phyloP scores from a whole-genome alignment of 2,329 filamentous ascomycete species.

The Xylaria digitata region DNA sequence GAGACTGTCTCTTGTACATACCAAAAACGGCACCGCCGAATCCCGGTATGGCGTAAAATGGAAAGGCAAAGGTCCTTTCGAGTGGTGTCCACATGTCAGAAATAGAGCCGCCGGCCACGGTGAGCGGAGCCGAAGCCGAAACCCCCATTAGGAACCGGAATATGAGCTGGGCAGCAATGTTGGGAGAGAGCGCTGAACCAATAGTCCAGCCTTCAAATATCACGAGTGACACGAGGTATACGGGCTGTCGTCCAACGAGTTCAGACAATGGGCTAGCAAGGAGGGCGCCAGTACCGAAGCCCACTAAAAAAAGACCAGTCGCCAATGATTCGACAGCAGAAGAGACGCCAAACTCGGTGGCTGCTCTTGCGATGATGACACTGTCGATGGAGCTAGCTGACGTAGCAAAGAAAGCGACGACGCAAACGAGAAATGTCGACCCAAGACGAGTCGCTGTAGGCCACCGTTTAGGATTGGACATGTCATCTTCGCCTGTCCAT shows the following conservation, averaged over 20 bases:
- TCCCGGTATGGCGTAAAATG: conserved; percentile 45
- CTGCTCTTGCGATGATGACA: conserved; percentile 58
- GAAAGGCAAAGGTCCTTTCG: conserved; percentile 39
- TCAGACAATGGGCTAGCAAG: conserved; percentile 55
- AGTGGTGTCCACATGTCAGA: conserved; percentile 54
- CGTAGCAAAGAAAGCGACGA: conserved; percentile 63
- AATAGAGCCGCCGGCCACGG: conserved; percentile 56
- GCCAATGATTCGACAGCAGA: conserved; percentile 59
- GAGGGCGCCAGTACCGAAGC: conserved; percentile 52
- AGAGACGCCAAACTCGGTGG: conserved; percentile 59
- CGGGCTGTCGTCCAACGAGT: conserved; percentile 53
- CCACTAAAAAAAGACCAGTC: conserved; percentile 53
- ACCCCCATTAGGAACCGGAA: conserved; percentile 63
- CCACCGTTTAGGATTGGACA: conserved; percentile 55
- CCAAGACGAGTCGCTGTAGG: conserved; percentile 49
- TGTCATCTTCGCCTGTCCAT: conserved; percentile 54
- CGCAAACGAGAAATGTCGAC: conserved; percentile 56
- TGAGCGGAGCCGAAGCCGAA: conserved; percentile 58
- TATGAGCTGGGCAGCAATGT: conserved; percentile 55
- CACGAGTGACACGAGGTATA: conserved; percentile 55
- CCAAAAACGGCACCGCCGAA: conserved; percentile 45
- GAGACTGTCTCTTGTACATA: conserved; percentile 3
- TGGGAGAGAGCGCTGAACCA: conserved; percentile 57
- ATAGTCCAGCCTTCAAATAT: conserved; percentile 60
- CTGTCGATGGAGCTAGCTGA: conserved; percentile 65